Percentiles rank a stretch among this genome's conserved stretches.
Conservation (phyloP, 345 rosid genomes). For the Brassica nigra region DNA sequence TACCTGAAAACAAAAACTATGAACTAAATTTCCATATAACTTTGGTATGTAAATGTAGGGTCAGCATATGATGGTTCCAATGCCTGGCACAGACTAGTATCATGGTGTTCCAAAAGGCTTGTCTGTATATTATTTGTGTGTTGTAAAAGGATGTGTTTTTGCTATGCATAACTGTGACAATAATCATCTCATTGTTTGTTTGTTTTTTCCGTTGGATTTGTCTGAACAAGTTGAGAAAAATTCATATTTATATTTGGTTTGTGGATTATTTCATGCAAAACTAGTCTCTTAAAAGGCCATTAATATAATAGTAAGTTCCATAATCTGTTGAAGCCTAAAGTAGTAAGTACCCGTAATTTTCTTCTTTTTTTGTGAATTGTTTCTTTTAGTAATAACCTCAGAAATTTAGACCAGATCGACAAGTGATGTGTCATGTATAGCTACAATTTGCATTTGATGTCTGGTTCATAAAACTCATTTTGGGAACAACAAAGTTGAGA, state of each 20-base stretch:
- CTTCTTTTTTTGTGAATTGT: too few relatives aligned
- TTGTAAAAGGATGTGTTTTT: constrained; percentile 10
- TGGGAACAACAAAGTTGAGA: not conserved
- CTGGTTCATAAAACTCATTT: constrained; percentile 8
- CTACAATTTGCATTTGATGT: constrained; percentile 10
- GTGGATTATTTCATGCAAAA: not conserved
- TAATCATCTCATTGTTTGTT: constrained; percentile 16
- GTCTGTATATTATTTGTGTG: constrained; percentile 35
- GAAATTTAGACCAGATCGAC: too few relatives aligned
- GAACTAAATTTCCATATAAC: not conserved
- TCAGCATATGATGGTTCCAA: constrained; percentile 67
- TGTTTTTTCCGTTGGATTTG: not conserved
- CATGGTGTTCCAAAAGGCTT: constrained; percentile 1
- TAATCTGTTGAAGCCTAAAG: not conserved
- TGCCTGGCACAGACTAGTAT: constrained; percentile 60
- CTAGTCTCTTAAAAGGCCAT: not conserved
- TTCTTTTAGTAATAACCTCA: too few relatives aligned
- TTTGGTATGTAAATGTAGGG: constrained; percentile 43
- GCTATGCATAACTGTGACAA: constrained; percentile 28
- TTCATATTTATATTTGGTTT: constrained; percentile 20
- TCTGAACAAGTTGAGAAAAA: not conserved
- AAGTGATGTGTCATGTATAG: constrained; percentile 26
- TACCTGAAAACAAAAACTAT: not conserved
- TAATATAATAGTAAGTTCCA: not conserved
- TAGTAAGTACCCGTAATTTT: too few relatives aligned